Percentiles rank a stretch among this genome's conserved stretches.
Evolutionary conservation across 345 rosid genomes (phyloP).

Genomic region (Ailanthus altissimus): DNA sequence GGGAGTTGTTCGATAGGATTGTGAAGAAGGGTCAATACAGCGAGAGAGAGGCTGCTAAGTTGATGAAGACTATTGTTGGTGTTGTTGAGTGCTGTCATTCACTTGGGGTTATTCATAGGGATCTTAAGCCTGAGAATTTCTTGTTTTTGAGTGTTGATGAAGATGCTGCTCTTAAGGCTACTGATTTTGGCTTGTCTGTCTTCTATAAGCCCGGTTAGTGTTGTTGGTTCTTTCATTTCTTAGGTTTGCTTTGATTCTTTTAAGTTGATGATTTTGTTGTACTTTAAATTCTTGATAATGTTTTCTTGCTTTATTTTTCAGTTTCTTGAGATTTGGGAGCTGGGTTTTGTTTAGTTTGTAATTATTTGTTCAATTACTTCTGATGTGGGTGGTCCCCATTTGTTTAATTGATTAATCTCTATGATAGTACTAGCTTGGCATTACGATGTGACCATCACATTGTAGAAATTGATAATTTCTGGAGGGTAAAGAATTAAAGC

Average conservation of each 20-base stretch:
- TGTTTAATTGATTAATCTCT: background rate
- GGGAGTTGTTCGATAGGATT: slow-evolving; percentile 76
- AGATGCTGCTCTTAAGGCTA: slow-evolving; percentile 76
- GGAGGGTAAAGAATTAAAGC: background rate
- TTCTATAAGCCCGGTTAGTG: slow-evolving; percentile 67
- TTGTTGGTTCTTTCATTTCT: background rate
- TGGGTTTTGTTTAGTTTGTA: background rate
- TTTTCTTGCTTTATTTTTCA: background rate
- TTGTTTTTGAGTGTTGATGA: slow-evolving; percentile 59
- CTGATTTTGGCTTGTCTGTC: slow-evolving; percentile 80
- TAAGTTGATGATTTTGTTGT: background rate
- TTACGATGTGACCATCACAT: background rate
- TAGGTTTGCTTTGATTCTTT: background rate
- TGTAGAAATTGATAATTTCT: background rate
- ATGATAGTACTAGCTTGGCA: background rate
- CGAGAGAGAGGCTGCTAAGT: slow-evolving; percentile 75
- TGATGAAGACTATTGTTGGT: slow-evolving; percentile 74
- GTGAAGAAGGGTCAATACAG: slow-evolving; percentile 70
- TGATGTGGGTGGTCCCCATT: background rate
- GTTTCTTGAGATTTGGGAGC: slow-evolving; percentile 16
- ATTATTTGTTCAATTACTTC: background rate
- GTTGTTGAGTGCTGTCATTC: slow-evolving; percentile 81
- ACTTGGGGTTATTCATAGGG: slow-evolving; percentile 76
- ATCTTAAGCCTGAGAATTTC: slow-evolving; percentile 84
- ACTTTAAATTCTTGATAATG: background rate